These are phyloP conservation scores for Myrica gale DNA, from an alignment of 306 rosid species.

Conservation along the genomic window DNA sequence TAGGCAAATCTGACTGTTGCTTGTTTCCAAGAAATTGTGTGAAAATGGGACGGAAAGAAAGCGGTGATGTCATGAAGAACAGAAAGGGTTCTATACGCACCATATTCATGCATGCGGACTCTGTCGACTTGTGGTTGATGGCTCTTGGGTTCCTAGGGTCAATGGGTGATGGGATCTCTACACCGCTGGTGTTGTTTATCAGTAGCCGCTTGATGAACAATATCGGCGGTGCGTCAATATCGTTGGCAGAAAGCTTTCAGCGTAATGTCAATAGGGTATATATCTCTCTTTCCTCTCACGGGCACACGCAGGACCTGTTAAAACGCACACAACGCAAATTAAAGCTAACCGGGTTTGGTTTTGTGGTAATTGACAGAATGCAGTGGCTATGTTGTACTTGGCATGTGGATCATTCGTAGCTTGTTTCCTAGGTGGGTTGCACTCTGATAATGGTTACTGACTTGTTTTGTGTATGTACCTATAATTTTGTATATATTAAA, in stretches of 20 bases:
- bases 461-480: not conserved
- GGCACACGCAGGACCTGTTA: no score
- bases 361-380: conserved; percentile 66
- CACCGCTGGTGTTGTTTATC: conserved; percentile 25
- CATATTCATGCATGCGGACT: conserved; percentile 39
- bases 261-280: conserved; percentile 40
- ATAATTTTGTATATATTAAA: not conserved
- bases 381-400: conserved; percentile 61
- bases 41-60: conserved; percentile 4
- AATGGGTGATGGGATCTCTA: conserved; percentile 22
- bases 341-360: conserved; percentile 16
- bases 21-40: conserved; percentile 25
- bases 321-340: not conserved
- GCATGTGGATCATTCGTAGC: conserved; percentile 64
- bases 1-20: conserved; percentile 1
- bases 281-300: not conserved
- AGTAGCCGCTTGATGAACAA: conserved; percentile 52
- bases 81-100: conserved; percentile 27
- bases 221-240: conserved; percentile 30
- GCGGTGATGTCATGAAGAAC: not conserved
- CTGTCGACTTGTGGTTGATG: conserved; percentile 30
- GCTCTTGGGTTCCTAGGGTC: conserved; percentile 30
- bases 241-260: conserved; percentile 11
- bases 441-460: not conserved
- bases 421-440: conserved; percentile 78